Evolutionary conservation across 2,329 filamentous ascomycete genomes (phyloP).

Genomic region (Apiospora sp.): DNA sequence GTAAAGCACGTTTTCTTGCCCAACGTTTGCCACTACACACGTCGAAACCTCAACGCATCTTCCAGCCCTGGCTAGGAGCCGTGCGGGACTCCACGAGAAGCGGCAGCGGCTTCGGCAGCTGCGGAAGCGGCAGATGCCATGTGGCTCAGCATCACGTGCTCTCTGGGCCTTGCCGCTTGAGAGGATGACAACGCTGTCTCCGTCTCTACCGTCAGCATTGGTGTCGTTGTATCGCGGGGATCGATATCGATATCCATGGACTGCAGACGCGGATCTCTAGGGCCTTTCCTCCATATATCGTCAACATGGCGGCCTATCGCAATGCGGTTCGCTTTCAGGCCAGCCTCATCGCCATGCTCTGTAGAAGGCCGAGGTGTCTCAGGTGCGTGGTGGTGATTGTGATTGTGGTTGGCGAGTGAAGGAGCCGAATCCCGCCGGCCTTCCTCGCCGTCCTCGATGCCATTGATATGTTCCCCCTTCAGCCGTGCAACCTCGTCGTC

Average conservation of each 20-base stretch:
- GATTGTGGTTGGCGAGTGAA: slow-evolving; percentile 31
- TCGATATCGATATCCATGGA: slow-evolving; percentile 44
- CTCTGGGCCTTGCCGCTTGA: slow-evolving; percentile 29
- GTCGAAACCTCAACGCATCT: background rate
- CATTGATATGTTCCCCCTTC: slow-evolving; percentile 41
- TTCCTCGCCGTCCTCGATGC: slow-evolving; percentile 42
- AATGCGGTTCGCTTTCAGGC: slow-evolving; percentile 33
- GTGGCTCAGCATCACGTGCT: slow-evolving; percentile 43
- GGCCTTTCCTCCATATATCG: slow-evolving; percentile 43
- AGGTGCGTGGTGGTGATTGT: slow-evolving; percentile 33
- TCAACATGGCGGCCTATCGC: slow-evolving; percentile 39
- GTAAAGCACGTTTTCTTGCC: background rate
- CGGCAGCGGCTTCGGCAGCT: slow-evolving; percentile 38
- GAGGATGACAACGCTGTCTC: slow-evolving; percentile 24
- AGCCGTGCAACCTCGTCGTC: slow-evolving; percentile 67
- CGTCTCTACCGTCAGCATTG: slow-evolving; percentile 31
- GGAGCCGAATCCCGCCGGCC: slow-evolving; percentile 30
- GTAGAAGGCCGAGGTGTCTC: slow-evolving; percentile 33
- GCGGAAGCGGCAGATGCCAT: slow-evolving; percentile 46
- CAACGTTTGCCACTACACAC: background rate
- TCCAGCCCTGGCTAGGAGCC: slow-evolving; percentile 25
- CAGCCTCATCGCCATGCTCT: slow-evolving; percentile 38
- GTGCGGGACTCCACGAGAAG: slow-evolving; percentile 32
- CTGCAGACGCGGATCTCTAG: slow-evolving; percentile 33
- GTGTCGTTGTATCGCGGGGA: slow-evolving; percentile 31